Evolutionary conservation across 768 basidiomycete species (phyloP).

Genomic region (Flagelloscypha sp.): DNA sequence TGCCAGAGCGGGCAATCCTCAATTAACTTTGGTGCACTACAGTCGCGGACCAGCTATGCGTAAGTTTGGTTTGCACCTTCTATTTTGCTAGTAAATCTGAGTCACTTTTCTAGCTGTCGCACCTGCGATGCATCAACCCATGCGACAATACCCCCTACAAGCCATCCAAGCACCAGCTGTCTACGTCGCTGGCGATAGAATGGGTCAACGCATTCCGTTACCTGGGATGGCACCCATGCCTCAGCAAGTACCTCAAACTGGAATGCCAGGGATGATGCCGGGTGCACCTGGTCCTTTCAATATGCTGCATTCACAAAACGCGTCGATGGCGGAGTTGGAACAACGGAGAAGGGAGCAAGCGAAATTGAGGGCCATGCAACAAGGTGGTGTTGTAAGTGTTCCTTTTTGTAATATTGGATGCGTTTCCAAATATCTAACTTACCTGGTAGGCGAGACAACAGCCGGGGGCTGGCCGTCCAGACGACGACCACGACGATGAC

Average conservation of each 20-base stretch:
- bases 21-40: conserved; percentile 73
- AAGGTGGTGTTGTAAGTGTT: too few species aligned
- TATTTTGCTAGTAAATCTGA: conserved; percentile 9
- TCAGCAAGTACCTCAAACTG: too few species aligned
- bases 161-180: conserved; percentile 56
- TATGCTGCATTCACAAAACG: too few species aligned
- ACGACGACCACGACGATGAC: conserved; percentile 40
- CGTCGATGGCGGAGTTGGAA: too few species aligned
- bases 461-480: too few species aligned
- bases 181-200: conserved; percentile 65
- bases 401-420: too few species aligned
- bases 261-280: too few species aligned
- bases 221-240: conserved; percentile 22
- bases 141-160: conserved; percentile 66
- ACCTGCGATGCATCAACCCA: conserved; percentile 50
- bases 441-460: too few species aligned
- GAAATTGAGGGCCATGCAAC: too few species aligned
- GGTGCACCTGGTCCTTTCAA: too few species aligned
- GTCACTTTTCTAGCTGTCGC: conserved; percentile 39
- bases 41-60: conserved; percentile 53
- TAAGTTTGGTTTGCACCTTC: conserved; percentile 30
- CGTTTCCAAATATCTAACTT: too few species aligned
- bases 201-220: conserved; percentile 57
- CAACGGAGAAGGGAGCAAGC: too few species aligned
- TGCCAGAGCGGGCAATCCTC: conserved; percentile 61